Percentiles rank a stretch among this genome's conserved stretches.
These are phyloP conservation scores for Phialocephala subalpina DNA, from an alignment of 2,329 filamentous ascomycete genomes.

Conservation along the genomic window DNA sequence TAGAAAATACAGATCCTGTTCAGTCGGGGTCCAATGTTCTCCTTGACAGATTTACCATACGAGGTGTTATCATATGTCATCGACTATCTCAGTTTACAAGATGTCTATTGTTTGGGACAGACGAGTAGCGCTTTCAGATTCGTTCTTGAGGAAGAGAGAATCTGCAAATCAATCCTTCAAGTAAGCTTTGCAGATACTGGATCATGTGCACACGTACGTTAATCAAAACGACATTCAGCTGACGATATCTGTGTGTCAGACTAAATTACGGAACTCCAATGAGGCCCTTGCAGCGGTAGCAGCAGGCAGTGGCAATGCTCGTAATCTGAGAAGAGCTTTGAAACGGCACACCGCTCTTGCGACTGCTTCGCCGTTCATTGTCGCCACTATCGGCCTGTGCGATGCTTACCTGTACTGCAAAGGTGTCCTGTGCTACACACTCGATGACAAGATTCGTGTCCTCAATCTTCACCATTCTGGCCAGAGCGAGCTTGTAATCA, in stretches of 20 bases:
- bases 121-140: conserved; percentile 39
- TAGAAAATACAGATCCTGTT: conserved; percentile 15
- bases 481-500: conserved; percentile 61
- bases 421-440: conserved; percentile 71
- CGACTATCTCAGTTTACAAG: conserved; percentile 39
- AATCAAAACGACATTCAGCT: conserved; percentile 23
- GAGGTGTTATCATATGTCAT: conserved; percentile 42
- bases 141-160: conserved; percentile 40
- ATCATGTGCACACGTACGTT: conserved; percentile 12
- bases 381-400: conserved; percentile 65
- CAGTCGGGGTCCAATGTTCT: conserved; percentile 35
- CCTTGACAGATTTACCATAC: conserved; percentile 41
- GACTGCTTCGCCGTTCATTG: conserved; percentile 67
- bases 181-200: conserved; percentile 27
- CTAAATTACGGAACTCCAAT: conserved; percentile 39
- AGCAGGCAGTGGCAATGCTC: conserved; percentile 49
- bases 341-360: conserved; percentile 68
- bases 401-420: conserved; percentile 68
- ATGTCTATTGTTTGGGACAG: conserved; percentile 41
- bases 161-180: conserved; percentile 40
- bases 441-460: conserved; percentile 61
- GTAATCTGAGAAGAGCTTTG: conserved; percentile 65
- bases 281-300: conserved; percentile 36
- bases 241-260: conserved; percentile 34
- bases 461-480: conserved; percentile 62